These are phyloP conservation scores for Penicillium sp. DNA, from an alignment of 2,329 filamentous ascomycete species.

Conservation along the genomic window DNA sequence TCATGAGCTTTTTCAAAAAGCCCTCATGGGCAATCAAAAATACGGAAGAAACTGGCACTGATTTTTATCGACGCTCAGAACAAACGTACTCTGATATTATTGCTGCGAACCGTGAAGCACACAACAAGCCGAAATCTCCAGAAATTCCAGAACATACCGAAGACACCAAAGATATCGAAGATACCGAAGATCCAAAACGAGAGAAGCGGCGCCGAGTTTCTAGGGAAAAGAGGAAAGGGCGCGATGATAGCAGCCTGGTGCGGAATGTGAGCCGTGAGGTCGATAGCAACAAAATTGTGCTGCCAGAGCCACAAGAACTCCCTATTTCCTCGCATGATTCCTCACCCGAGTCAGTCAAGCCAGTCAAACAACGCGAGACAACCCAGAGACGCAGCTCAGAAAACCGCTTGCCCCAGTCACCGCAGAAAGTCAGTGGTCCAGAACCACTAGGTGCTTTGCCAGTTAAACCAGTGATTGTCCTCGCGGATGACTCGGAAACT, in stretches of 20 bases:
- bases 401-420: not conserved
- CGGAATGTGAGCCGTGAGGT: too few species aligned
- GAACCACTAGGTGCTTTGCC: not conserved
- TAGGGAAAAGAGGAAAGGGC: constrained; percentile 14
- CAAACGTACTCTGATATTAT: constrained; percentile 50
- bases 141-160: constrained; percentile 5
- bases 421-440: not conserved
- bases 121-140: constrained; percentile 26
- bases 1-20: constrained; percentile 55
- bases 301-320: not conserved
- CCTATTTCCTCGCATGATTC: not conserved
- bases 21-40: constrained; percentile 50
- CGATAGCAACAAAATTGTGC: not conserved
- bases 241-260: not conserved
- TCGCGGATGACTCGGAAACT: not conserved
- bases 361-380: not conserved
- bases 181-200: constrained; percentile 9
- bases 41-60: constrained; percentile 36
- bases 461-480: not conserved
- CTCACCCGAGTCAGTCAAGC: not conserved
- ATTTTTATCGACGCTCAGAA: constrained; percentile 52
- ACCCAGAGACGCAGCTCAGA: not conserved
- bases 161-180: not conserved
- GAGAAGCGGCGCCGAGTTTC: constrained; percentile 30
- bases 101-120: constrained; percentile 41